Conservation (phyloP, 2,329 filamentous ascomycete species). For the Ceratocystis colombiana region DNA sequence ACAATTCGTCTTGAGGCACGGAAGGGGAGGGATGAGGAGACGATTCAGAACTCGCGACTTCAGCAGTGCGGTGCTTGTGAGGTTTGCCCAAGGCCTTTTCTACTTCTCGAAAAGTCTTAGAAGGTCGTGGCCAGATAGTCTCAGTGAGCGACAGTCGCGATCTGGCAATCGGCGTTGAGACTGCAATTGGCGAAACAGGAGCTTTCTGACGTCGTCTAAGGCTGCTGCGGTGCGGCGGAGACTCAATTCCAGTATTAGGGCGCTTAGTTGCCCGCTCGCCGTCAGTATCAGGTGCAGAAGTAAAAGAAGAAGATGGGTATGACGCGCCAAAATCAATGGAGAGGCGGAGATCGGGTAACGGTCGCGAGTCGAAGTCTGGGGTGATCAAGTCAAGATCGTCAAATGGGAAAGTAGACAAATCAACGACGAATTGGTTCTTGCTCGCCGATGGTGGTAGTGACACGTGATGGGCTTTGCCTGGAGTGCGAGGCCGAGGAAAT, state of each 20-base stretch:
- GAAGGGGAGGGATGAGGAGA: neutral
- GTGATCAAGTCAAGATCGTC: slow-evolving; percentile 19
- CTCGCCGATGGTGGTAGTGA: slow-evolving; percentile 23
- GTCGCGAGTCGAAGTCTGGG: slow-evolving; percentile 17
- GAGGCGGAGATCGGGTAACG: slow-evolving; percentile 9
- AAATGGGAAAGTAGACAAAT: slow-evolving; percentile 21
- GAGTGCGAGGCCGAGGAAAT: neutral
- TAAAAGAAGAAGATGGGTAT: neutral
- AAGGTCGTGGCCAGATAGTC: slow-evolving; percentile 21
- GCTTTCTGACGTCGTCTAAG: neutral
- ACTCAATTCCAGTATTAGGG: slow-evolving; percentile 2
- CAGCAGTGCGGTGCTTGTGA: neutral
- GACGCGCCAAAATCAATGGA: slow-evolving; percentile 16
- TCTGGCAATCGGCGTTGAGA: slow-evolving; percentile 10
- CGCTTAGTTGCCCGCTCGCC: neutral
- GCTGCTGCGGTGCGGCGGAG: neutral
- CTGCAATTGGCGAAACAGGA: neutral
- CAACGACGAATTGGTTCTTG: slow-evolving; percentile 22
- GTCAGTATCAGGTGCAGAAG: slow-evolving; percentile 10
- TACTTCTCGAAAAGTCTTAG: slow-evolving; percentile 14
- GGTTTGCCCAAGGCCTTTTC: slow-evolving; percentile 23
- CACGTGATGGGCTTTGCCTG: slow-evolving; percentile 21
- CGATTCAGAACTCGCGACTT: neutral
- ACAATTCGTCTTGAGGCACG: slow-evolving; percentile 28
- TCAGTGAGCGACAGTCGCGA: slow-evolving; percentile 23